phyloP scores from a whole-genome alignment of 805 yeast species.

The Saccharomycopsis schoenii region DNA sequence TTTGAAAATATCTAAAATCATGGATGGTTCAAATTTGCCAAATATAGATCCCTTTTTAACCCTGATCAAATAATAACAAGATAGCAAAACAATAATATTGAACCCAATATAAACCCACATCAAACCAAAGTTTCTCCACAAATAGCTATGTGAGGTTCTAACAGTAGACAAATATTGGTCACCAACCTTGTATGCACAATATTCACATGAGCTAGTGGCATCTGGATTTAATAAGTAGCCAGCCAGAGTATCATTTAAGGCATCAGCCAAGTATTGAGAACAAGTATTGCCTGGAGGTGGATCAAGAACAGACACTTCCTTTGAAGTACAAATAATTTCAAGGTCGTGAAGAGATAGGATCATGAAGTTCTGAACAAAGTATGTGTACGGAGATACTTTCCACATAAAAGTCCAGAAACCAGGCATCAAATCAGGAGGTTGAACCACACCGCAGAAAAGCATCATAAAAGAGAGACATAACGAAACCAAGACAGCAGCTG shows the following conservation, averaged over 20 bases:
- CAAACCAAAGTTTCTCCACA: conserved; percentile 64
- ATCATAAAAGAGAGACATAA: conserved; percentile 48
- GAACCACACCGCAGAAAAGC: conserved; percentile 63
- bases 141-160: conserved; percentile 34
- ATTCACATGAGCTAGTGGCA: conserved; percentile 39
- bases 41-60: conserved; percentile 10
- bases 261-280: conserved; percentile 36
- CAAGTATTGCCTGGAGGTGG: conserved; percentile 62
- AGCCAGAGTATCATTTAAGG: conserved; percentile 19
- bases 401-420: conserved; percentile 83
- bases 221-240: conserved; percentile 53
- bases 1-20: background rate
- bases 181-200: conserved; percentile 36
- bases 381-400: conserved; percentile 63
- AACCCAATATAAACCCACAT: conserved; percentile 46
- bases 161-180: conserved; percentile 38
- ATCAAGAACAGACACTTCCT: conserved; percentile 41
- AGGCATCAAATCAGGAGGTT: conserved; percentile 41
- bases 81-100: conserved; percentile 37
- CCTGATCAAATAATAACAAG: conserved; percentile 27
- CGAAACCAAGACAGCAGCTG: conserved; percentile 53
- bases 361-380: conserved; percentile 51
- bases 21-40: background rate
- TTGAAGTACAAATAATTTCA: conserved; percentile 36
- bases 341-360: conserved; percentile 39